Evolutionary conservation across 768 basidiomycete genomes (phyloP), one percentile per base, ranked within the genome.

Genomic region (Mycena rebaudengoi): DNA sequence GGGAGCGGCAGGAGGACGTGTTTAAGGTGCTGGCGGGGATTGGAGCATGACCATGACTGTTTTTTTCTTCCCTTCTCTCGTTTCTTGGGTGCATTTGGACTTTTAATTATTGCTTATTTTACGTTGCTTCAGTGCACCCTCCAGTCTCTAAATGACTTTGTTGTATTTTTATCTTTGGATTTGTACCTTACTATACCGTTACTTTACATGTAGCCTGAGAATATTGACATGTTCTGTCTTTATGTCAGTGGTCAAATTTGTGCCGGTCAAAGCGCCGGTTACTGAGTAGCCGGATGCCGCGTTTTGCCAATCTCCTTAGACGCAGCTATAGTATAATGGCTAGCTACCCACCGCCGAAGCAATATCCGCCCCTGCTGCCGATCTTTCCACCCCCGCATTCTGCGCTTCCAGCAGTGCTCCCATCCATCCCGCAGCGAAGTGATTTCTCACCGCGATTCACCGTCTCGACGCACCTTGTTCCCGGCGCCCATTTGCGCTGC

Each of bases 1-100:
- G 81, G 66, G 90, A 92, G 67, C 74, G 91, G 48, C 90, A 93
- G 75, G 83, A 79, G 2, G 81, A 85, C 50, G 90, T 93, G 7
- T 94, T 94, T 71, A 85, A 84, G 72, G 86, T 93, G 4, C 75
- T 91, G 55, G 80, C 81, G 39, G 85, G 86, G 5, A 78, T 85
- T 67, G 79, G 81, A 13, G 72, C 65, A 18, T 71, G 59, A 69
- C 54, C 10, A 14, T 45, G 21, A 29, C 25, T 21, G 11, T n/a
- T 18, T 2, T 43, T 30, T 54, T 55, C 23, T 55, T 43, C 23
- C 10, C 23, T 55, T 43, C 23, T 14, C 16, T 26, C 10, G 13
- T n/a, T 59, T 33, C 29, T 18, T 46, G 28, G 44, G 37, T 54
- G 60, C 35, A 39, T 35, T 14, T 6, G 40, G 29, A n/a, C n/a